A percentile compares a stretch with the other conserved stretches of the same genome.
Conservation (phyloP, 306 rosid genomes). For the Inga oerstediana region DNA sequence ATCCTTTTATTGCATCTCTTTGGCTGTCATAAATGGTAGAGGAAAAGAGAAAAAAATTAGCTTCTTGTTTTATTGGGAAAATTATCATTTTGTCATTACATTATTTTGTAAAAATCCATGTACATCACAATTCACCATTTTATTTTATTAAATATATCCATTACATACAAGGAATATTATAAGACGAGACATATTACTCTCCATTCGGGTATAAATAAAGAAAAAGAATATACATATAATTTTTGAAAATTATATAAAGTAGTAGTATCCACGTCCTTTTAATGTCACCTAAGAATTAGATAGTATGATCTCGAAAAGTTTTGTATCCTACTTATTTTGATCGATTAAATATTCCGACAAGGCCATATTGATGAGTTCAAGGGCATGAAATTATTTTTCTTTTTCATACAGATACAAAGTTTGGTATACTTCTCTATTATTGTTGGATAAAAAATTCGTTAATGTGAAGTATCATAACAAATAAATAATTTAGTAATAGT, state of each 20-base stretch:
- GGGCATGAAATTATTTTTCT: background rate
- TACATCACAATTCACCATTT: no score
- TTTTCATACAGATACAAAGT: background rate
- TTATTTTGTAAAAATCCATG: no score
- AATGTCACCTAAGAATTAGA: background rate
- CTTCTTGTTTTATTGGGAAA: no score
- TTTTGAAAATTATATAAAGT: background rate
- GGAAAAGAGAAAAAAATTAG: no score
- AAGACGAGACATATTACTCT: background rate
- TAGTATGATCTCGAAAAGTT: background rate
- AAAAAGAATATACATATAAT: background rate
- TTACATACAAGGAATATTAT: no score
- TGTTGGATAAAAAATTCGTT: background rate
- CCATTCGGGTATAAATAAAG: background rate
- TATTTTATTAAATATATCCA: no score
- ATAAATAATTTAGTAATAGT: background rate
- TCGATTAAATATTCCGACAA: background rate
- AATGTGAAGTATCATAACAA: background rate
- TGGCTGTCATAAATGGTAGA: no score
- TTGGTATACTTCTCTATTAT: background rate
- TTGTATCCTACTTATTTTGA: constrained; percentile 14
- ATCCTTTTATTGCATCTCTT: no score
- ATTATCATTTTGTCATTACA: no score
- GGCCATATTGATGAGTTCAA: no score
- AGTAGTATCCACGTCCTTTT: background rate